Evolutionary conservation across 345 rosid genomes (phyloP).

Genomic region (Leavenworthia alabamica): DNA sequence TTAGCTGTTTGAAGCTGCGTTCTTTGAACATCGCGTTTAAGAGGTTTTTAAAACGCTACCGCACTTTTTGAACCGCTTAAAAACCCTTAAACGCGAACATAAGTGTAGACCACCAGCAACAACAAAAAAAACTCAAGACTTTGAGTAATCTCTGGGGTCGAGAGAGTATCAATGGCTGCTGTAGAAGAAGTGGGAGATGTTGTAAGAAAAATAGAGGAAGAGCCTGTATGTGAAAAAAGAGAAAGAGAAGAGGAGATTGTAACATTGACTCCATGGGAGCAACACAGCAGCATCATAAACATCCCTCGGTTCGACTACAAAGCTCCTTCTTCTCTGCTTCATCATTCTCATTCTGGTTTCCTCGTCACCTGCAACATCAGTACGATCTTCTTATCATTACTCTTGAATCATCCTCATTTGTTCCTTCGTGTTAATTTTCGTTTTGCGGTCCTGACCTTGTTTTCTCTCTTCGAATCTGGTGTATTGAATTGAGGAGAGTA

Average conservation of each 20-base stretch:
- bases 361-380: slow-evolving; percentile 84
- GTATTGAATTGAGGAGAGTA: background rate
- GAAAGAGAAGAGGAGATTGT: slow-evolving; percentile 22
- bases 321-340: slow-evolving; percentile 71
- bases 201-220: slow-evolving; percentile 11
- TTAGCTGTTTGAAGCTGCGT: slow-evolving; percentile 19
- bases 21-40: slow-evolving; percentile 14
- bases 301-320: slow-evolving; percentile 89
- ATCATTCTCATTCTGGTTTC: slow-evolving; percentile 71
- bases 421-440: background rate
- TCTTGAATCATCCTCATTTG: background rate
- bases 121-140: background rate
- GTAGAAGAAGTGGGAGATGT: background rate
- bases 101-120: background rate
- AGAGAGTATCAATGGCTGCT: slow-evolving; percentile 17
- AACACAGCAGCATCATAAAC: slow-evolving; percentile 66
- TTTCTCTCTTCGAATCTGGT: background rate
- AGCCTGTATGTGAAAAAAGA: slow-evolving; percentile 12
- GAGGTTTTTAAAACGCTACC: slow-evolving; percentile 30
- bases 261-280: slow-evolving; percentile 77
- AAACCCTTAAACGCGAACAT: background rate
- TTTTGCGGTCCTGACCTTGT: background rate
- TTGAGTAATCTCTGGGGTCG: background rate
- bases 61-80: slow-evolving; percentile 9
- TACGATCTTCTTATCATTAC: slow-evolving; percentile 10